Evolutionary conservation across 768 basidiomycete genomes (phyloP), one percentile per base, ranked within the genome.

Genomic region (Asterophora lycoperdoides): DNA sequence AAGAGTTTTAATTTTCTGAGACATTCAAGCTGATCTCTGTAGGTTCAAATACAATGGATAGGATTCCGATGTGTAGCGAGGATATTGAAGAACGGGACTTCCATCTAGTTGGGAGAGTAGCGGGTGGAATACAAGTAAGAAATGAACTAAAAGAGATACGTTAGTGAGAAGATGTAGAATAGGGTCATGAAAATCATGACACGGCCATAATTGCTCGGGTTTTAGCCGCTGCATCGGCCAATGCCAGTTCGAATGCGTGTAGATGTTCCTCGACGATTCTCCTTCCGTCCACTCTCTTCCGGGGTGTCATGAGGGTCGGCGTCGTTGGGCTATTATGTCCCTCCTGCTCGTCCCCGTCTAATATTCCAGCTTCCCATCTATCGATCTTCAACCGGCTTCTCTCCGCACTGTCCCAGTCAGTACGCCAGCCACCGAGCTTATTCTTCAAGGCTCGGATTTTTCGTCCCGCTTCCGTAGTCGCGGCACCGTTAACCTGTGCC

Each of bases 381-480:
- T 89, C 88, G 48, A 93, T 89, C 63, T 73, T 79, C 50, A 74
- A 60, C 29, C 86, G 77, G 60, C 90, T 93, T 39, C 80, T 77
- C 62, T 93, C 90, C 34, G 89, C 90, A 53, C 83, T 87, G 56
- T 93, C 90, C 77, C 84, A 89, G 47, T 93, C 90, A 28, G 78
- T 75, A 46, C 83, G 77, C 84, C 87, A 89, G 17, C 81, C 86
- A 5, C 83, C 84, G 26, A 93, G 67, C 56, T 86, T 87, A 58
- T 92, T 91, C 70, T 88, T 89, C 53, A 92, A 67, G 11, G 87
- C 86, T 41, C 91, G 84, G 35, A 94, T 83, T 67, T 89, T 91
- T 33, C 91, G 78, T 39, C 89, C 89, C 0, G 90, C 86, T 49
- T 94, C 91, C 1, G 89, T 83, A 8, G 88, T 85, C 4, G 84